These are phyloP conservation scores for Stereum hirsutum DNA, from an alignment of 1,284 basidiomycete species.

Conservation along the genomic window DNA sequence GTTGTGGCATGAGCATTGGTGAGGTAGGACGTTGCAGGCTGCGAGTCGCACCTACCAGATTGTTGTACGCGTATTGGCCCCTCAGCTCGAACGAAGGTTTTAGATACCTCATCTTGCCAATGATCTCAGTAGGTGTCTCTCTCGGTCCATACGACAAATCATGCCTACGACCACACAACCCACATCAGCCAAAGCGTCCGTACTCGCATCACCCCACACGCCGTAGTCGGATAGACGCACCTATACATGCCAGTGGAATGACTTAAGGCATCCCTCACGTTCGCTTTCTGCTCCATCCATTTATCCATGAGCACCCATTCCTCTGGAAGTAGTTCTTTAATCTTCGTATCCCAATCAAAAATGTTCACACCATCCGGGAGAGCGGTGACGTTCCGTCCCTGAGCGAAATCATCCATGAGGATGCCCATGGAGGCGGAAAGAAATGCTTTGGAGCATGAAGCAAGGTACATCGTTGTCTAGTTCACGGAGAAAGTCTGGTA, in stretches of 20 bases:
- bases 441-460: conserved; percentile 37
- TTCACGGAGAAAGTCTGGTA: too few species aligned
- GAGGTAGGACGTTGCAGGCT: too few species aligned
- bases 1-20: neutral
- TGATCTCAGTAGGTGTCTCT: conserved; percentile 11
- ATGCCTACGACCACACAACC: too few species aligned
- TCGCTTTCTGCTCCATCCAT: conserved; percentile 24
- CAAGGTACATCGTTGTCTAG: conserved; percentile 33
- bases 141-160: conserved; percentile 5
- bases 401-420: conserved; percentile 21
- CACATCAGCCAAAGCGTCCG: too few species aligned
- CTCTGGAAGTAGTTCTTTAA: conserved; percentile 27
- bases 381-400: conserved; percentile 19
- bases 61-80: conserved; percentile 35
- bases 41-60: conserved; percentile 25
- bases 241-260: conserved; percentile 12
- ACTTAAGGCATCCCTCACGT: conserved; percentile 26
- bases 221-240: too few species aligned
- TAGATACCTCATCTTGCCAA: conserved; percentile 26
- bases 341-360: conserved; percentile 28
- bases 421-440: conserved; percentile 27
- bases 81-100: conserved; percentile 30
- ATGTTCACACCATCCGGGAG: conserved; percentile 16
- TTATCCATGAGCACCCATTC: conserved; percentile 29
- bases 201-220: too few species aligned